These are phyloP conservation scores for Botrytis pseudocinerea DNA, from an alignment of 2,329 filamentous ascomycete genomes.

Conservation along the genomic window DNA sequence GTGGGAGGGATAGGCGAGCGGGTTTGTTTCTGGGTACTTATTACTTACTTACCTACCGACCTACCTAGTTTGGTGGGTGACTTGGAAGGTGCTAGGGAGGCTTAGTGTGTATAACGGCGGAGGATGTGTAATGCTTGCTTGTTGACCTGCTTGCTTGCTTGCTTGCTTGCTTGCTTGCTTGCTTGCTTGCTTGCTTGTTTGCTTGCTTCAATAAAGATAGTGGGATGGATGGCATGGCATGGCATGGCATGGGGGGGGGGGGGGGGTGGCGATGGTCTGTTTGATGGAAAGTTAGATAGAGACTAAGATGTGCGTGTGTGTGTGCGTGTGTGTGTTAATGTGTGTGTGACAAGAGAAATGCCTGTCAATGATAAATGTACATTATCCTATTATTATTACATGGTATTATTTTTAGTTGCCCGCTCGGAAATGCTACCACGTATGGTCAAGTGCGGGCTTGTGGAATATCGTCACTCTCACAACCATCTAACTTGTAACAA, in stretches of 20 bases:
- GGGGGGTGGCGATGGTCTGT: background rate
- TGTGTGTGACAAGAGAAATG: background rate
- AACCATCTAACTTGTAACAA: background rate
- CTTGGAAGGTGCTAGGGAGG: no score
- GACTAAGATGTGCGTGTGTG: background rate
- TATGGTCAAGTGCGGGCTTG: background rate
- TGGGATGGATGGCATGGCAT: background rate
- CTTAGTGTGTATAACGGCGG: background rate
- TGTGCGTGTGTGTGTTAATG: background rate
- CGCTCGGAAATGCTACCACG: background rate
- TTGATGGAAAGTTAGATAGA: background rate
- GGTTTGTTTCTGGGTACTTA: background rate
- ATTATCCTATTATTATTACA: background rate
- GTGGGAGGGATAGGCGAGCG: constrained; percentile 4
- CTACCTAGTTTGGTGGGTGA: background rate
- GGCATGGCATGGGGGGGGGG: background rate
- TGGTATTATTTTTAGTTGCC: background rate
- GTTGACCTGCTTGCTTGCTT: background rate
- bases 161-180: background rate
- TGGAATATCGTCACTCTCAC: background rate
- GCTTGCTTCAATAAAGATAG: background rate
- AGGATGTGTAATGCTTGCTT: background rate
- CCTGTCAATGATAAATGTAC: background rate
- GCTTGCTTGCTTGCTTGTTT: background rate
- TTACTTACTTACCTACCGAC: no score